Evolutionary conservation across 306 rosid genomes (phyloP), one percentile per base, ranked within the genome.

Genomic region (Sphenostylis stenocarpa): DNA sequence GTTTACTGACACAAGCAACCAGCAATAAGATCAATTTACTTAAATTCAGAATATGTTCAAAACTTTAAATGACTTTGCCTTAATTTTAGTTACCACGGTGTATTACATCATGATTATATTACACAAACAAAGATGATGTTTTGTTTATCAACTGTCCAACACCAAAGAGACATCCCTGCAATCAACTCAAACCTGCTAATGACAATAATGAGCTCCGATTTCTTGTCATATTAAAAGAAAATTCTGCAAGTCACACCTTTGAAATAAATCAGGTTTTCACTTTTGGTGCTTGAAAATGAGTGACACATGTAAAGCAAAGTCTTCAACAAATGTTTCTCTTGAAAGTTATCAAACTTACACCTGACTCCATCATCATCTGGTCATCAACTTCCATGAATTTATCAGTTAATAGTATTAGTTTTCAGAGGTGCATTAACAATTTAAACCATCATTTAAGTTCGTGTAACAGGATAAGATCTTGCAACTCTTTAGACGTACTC

Each of bases 181-280:
- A 49, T 49, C 38, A 53, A 73, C 61, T 65, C 41, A 80, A 64
- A 64, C 61, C 28, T 10, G 62, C 41, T 58, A 80, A 19, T 41
- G 51, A 66, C 45, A 66, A 33, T n/a, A 20, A n/a, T 55, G 36
- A 74, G 70, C 48, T n/a, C 33, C 29, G 31, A 41, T 41, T 41
- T 57, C 0, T 28, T 58, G 23, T 15, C 16, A 15, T 6, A 38
- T 5, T n/a, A n/a, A 57, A 16, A 15, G 16, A 31, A 29, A 15
- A 15, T 0, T 13, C 7, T 45, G 14, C 52, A 21, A 38, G 66
- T 38, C 41, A 36, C 57, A 17, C 6, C 16, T 49, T 12, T 43
- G 5, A 62, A 61, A 75, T 75, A 45, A 47, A 39, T 33, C 29
- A 57, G 56, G 29, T n/a, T 57, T 57, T 41, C 26, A 10, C 17